phyloP scores from a whole-genome alignment of 441 rosid species.

The Erysimum cheiri region DNA sequence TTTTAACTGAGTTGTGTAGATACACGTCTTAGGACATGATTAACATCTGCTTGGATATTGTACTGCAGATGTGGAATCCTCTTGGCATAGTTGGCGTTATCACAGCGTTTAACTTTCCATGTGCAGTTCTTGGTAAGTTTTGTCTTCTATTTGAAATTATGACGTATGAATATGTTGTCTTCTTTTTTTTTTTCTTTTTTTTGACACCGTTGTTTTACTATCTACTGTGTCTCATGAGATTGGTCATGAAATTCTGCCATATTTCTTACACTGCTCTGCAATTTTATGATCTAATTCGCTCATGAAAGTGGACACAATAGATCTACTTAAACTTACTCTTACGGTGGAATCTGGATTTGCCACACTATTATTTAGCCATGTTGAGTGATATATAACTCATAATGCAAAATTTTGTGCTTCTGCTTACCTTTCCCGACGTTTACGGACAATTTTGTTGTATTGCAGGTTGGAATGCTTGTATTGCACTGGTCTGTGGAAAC shows the following conservation, averaged over 20 bases:
- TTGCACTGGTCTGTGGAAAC: conserved; percentile 95
- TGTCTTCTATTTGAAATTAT: neutral
- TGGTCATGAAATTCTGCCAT: conserved; percentile 1
- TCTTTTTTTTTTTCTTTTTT: too few species aligned
- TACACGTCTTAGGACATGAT: conserved; percentile 1
- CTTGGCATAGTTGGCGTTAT: conserved; percentile 96
- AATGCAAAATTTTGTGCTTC: conserved; percentile 5
- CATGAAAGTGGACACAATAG: neutral
- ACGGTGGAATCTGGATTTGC: neutral
- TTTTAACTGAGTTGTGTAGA: conserved; percentile 27
- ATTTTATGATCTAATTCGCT: conserved; percentile 1
- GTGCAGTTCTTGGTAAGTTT: conserved; percentile 93
- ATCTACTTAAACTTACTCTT: neutral
- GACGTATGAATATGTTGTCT: too few species aligned
- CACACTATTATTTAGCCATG: neutral
- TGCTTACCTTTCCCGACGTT: neutral
- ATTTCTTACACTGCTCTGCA: neutral
- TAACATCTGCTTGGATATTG: conserved; percentile 28
- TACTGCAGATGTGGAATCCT: conserved; percentile 93
- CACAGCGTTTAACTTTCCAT: conserved; percentile 95
- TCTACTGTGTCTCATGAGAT: neutral
- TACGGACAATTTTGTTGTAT: conserved; percentile 29
- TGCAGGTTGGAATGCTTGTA: conserved; percentile 98
- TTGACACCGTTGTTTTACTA: too few species aligned
- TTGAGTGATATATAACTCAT: neutral